Evolutionary conservation across 129 eudicot genomes (phyloP), one percentile per base, ranked within the genome.

Genomic region (Lactuca sativa): DNA sequence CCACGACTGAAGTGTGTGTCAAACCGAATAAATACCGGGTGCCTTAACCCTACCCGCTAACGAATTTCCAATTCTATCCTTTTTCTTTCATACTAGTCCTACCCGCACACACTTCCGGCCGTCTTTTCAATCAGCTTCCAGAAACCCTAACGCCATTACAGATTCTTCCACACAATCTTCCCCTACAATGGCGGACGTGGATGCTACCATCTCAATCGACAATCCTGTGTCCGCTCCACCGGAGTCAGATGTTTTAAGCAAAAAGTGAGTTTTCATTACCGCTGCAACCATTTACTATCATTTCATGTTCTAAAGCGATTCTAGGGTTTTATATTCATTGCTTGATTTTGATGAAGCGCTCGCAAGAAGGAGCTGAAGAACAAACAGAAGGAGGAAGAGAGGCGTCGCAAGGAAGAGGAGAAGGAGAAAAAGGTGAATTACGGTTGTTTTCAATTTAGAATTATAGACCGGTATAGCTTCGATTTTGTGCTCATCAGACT

Each of bases 331-430:
- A 10, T 59, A 21, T 3, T n/a, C 17, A 41, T 51, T 59, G 4
- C 30, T 56, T 47, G 21, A 8, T 38, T 72, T 38, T 52, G 6
- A 49, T 65, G 4, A 34, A 81, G 85, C 74, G 89, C 85, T 71
- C 66, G 43, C 17, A 84, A 84, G 81, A 81, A 77, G 77, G 81
- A 77, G 69, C 25, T 66, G 68, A 84, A 78, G 81, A 81, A 64
- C 43, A 69, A 77, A 58, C 65, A 81, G 73, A 84, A 70, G 72
- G 89, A 84, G 62, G 89, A 84, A 68, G 86, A 84, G 56, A 71
- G 83, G 14, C 71, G 77, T 7, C 76, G 71, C 0, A 84, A 77
- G 75, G 88, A 84, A 70, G 75, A 80, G 78, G 85, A 84, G 66
- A 77, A 83, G 69, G 85, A 74, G 62, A 84, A 74, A 52, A 82